Conservation (phyloP, 306 rosid species). For the Lablab purpureus region DNA sequence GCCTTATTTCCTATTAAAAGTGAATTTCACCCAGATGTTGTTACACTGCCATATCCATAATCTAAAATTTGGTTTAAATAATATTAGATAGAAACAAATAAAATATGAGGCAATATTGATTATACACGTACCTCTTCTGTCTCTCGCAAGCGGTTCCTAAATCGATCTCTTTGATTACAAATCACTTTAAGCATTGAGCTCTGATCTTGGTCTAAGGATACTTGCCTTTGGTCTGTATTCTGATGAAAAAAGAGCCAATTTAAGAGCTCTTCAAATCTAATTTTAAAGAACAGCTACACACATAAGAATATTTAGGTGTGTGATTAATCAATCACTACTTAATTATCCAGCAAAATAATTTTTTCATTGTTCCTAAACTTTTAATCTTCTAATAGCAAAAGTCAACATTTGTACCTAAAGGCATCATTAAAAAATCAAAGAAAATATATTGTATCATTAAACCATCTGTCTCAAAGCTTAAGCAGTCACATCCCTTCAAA, state of each 20-base stretch:
- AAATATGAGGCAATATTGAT: constrained; percentile 6
- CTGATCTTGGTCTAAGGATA: constrained; percentile 78
- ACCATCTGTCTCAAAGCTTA: constrained; percentile 25
- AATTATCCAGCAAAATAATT: neutral
- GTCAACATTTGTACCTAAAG: constrained; percentile 6
- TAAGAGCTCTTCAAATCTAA: constrained; percentile 39
- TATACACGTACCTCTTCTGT: constrained; percentile 82
- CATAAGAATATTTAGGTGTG: constrained; percentile 2
- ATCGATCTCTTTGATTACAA: constrained; percentile 95
- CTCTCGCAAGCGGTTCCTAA: constrained; percentile 90
- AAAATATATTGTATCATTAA: constrained; percentile 18
- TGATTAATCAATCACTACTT: constrained; percentile 17
- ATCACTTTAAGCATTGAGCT: constrained; percentile 99
- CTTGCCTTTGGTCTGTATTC: constrained; percentile 74
- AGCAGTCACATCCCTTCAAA: neutral
- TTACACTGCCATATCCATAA: constrained; percentile 34
- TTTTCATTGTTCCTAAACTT: constrained; percentile 29
- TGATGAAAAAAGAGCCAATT: constrained; percentile 52
- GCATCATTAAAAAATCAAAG: constrained; percentile 8
- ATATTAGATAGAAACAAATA: constrained; percentile 21
- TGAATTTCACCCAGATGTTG: constrained; percentile 35
- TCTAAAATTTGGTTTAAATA: constrained; percentile 37
- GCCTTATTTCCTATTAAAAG: constrained; percentile 79
- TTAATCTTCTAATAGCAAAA: constrained; percentile 29
- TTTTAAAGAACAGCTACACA: constrained; percentile 5